phyloP scores from a whole-genome alignment of 2,329 filamentous ascomycete species.

The Apiospora pterosperma region DNA sequence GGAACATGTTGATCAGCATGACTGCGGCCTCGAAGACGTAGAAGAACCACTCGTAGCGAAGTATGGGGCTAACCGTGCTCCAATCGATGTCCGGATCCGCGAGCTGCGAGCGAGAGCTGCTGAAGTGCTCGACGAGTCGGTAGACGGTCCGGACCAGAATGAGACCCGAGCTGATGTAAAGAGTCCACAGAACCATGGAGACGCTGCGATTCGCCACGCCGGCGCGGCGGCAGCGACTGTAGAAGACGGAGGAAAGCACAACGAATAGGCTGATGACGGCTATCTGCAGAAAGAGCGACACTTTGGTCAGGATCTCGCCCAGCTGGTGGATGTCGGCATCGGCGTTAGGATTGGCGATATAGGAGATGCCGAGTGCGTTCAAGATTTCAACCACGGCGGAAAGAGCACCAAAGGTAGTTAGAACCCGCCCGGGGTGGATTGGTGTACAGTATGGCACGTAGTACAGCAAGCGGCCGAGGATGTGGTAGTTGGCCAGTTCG shows the following conservation, averaged over 20 bases:
- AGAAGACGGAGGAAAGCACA: slow-evolving; percentile 32
- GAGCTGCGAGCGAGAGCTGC: slow-evolving; percentile 28
- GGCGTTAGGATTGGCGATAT: slow-evolving; percentile 19
- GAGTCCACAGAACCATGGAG: slow-evolving; percentile 22
- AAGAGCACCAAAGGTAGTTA: slow-evolving; percentile 43
- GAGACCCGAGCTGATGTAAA: slow-evolving; percentile 35
- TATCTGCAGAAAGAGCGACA: slow-evolving; percentile 33
- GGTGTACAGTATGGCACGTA: slow-evolving; percentile 59
- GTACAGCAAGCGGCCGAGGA: slow-evolving; percentile 56
- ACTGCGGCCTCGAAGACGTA: slow-evolving; percentile 40
- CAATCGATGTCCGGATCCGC: slow-evolving; percentile 26
- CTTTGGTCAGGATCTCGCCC: slow-evolving; percentile 12
- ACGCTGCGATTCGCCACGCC: slow-evolving; percentile 19
- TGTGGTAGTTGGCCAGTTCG: slow-evolving; percentile 59
- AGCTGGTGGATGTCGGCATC: slow-evolving; percentile 1
- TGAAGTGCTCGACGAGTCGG: slow-evolving; percentile 40
- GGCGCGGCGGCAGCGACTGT: slow-evolving; percentile 17
- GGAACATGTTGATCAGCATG: slow-evolving; percentile 35
- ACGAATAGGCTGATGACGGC: slow-evolving; percentile 34
- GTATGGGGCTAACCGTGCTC: slow-evolving; percentile 26
- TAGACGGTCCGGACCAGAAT: slow-evolving; percentile 41
- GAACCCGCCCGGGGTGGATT: slow-evolving; percentile 40
- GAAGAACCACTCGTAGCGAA: slow-evolving; percentile 43
- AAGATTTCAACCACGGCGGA: slow-evolving; percentile 33
- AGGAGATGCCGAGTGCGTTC: slow-evolving; percentile 28